These are phyloP conservation scores for Phaeoacremonium minimum DNA, from an alignment of 2,329 filamentous ascomycete species.

Conservation along the genomic window DNA sequence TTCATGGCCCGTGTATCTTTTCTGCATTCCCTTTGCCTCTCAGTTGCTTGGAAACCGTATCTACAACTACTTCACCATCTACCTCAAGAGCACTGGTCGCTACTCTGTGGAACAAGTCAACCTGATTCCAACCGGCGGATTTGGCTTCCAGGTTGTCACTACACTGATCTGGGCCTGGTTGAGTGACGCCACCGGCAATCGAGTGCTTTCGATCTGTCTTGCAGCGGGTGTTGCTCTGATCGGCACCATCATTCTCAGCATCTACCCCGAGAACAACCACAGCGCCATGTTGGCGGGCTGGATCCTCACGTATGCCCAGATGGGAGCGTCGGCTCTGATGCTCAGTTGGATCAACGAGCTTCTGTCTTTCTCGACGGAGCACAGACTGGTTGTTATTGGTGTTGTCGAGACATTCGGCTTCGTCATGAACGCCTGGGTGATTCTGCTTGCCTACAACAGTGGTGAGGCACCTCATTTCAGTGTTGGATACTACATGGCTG, in stretches of 20 bases:
- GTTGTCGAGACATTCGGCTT: constrained; percentile 9
- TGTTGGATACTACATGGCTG: constrained; percentile 18
- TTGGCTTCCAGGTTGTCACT: constrained; percentile 25
- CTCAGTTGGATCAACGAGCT: constrained; percentile 11
- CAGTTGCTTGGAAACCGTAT: constrained; percentile 10
- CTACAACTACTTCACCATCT: constrained; percentile 12
- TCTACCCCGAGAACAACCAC: constrained; percentile 2
- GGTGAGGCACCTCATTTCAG: constrained; percentile 12
- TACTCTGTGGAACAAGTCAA: constrained; percentile 42
- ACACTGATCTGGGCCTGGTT: constrained; percentile 48
- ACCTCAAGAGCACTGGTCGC: constrained; percentile 21
- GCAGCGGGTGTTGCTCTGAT: constrained; percentile 6
- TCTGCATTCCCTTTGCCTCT: constrained; percentile 6
- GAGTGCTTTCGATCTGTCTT: constrained; percentile 44
- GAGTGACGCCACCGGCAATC: constrained; percentile 39
- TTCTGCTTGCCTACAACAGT: constrained; percentile 9
- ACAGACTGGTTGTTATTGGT: constrained; percentile 9
- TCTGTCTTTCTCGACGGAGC: constrained; percentile 6
- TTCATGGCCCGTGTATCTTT: constrained; percentile 11
- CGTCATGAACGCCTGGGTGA: constrained; percentile 10
- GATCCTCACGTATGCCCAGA: constrained; percentile 6
- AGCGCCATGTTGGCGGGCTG: constrained; percentile 7
- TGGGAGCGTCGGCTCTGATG: constrained; percentile 8
- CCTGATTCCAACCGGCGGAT: constrained; percentile 32
- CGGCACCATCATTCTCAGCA: constrained; percentile 7